Base-by-base conservation (phyloP, 2,329 filamentous ascomycete genomes). In the Gyromitra esculenta region DNA sequence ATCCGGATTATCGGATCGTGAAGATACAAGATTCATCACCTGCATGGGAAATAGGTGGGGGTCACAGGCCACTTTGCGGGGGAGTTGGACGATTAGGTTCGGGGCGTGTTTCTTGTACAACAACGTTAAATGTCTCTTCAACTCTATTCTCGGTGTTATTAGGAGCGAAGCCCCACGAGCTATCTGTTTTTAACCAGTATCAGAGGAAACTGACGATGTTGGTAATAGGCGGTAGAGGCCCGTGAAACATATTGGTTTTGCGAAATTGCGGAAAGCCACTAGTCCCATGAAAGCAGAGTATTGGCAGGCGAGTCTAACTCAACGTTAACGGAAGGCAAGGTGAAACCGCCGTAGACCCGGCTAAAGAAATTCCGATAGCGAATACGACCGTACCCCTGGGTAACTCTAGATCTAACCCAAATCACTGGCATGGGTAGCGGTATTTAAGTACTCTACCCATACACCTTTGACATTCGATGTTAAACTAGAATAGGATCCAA, bases 111-210 rank as follows among this genome's bases (percentile, higher is more conserved):
- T 35, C 21, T 52, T 65, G 60, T 64, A 64, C 43, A n/a, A 37
- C 39, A 37, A 37, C 13, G 21, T 62, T 62, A 56, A 18, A 62
- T 62, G 15, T 59, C 31, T 41, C 35, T 37, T 18, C 62, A 25
- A 57, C 65, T 48, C 2, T 59, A 57, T 50, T 11, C 52, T 68
- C 65, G 65, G 65, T 43, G 52, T 68, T 68, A 68, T 68, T 57
- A 3, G 21, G 21, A 59, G 65, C 65, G 65, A 68, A 45, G 52
- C 60, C 21, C 52, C 62, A 52, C 62, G 35, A 62, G 37, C 5
- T 25, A 6, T 43, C 11, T 37, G 37, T 37, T 18, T 13, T n/a
- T 48, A n/a, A 18, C 15, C 3, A 65, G 41, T 45, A 6, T 21
- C 5, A 15, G 21, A 56, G 21, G 21, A 5, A 56, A 35, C 11